Base-by-base conservation (phyloP, 768 basidiomycete genomes). In the Russula brevipes region DNA sequence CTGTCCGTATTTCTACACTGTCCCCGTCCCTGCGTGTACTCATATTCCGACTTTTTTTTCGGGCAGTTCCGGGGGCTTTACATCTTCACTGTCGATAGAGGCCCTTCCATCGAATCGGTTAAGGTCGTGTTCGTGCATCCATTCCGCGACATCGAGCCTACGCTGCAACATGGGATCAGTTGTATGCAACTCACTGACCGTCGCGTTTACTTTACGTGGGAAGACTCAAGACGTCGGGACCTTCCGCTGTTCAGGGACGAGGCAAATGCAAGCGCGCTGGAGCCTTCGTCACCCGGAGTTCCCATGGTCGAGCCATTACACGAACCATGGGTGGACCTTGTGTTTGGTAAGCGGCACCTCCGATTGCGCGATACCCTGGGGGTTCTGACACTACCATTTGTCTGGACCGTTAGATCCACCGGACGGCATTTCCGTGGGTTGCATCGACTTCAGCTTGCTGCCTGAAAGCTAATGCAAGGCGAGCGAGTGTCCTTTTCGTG, bases 131-230 rank as follows among this genome's bases (percentile, higher is more conserved):
- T 46, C 14, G 55, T 67, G 24, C 61, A 14, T 8, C 65, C 67
- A 6, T 62, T 52, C 38, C 19, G 1, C 12, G 2, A 14, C 5
- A 24, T 24, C 24, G 2, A 8, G 16, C 2, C 16, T 16, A 5
- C 0, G 9, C 2, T 42, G 4, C 4, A 8, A n/a, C 12, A 16
- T 14, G 49, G 11, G 6, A 49, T 68, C 42, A 66, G 44, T 33
- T 68, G 67, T 49, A 50, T 68, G 52, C 67, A 68, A 31, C 53
- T 68, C 8, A 67, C 66, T 0, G 65, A 66, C 59, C 65, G 67
- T 35, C 65, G 61, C 33, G 11, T 68, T 9, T 63, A 67, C 54
- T 68, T 68, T 53, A 63, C 61, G 42, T 68, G 65, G 67, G 59
- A 66, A 2, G 45, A 60, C 10, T 5, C 45, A 17, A 50, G 35